Base-by-base conservation (phyloP, 1,139 yeast genomes). In the Petasospora fabianii region DNA sequence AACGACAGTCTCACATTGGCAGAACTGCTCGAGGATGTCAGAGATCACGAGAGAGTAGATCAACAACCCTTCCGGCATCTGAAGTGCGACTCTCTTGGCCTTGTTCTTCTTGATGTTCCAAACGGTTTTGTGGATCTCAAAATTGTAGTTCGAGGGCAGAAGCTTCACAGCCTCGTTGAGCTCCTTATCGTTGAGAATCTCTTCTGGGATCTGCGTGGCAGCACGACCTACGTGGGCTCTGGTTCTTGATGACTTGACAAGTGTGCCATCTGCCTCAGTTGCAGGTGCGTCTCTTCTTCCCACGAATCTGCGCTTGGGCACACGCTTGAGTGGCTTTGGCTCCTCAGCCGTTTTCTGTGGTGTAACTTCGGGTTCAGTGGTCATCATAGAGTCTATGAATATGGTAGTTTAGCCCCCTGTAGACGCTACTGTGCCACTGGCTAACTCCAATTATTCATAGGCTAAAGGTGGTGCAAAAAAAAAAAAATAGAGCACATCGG, bases 61-160 rank as follows among this genome's bases (percentile, higher is more conserved):
- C 39, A 92, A 66, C 30, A 92, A 64, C 1, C 99, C 99, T 61
- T 92, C 99, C 1, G 99, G 99, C 96, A 92, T 85, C 56, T 92
- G 99, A 27, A 92, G 64, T 1, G 97, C 97, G 8, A 94, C 96
- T 49, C 82, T 64, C 51, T 75, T 84, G 21, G 96, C 90, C 24
- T 66, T 64, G 44, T 75, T 70, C 59, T 86, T 86, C 31, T 76
- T 72, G 33, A 94, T 82, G 56, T 92, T 90, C 96, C 96, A 90
- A 6, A 92, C 82, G 0, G 97, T 88, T 59, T 92, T 92, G 62
- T 88, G 97, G 42, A 92, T 82, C 61, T 92, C 99, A 62, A 92
- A 92, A 62, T 90, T 90, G 62, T 92, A 92, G 61, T 92, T 92
- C 1, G 85, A 73, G 1, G 99, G 99, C 11, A 92, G 67, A 10